Evolutionary conservation across 2,329 filamentous ascomycete species (phyloP).

Genomic region (Penicillium paneum): DNA sequence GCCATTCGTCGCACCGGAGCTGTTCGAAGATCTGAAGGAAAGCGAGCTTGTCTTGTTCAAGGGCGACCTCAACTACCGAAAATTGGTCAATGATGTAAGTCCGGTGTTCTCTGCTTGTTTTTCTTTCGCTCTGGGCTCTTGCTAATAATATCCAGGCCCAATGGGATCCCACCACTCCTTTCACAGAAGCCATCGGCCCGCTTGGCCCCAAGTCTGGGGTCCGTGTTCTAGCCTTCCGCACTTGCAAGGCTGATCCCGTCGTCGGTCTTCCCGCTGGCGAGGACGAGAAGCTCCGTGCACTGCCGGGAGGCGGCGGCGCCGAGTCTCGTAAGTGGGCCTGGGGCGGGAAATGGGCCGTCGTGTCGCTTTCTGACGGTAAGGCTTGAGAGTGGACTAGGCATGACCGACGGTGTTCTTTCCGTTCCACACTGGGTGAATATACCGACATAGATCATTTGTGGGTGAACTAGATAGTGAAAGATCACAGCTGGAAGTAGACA

Average conservation of each 20-base stretch:
- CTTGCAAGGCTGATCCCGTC: slow-evolving; percentile 94
- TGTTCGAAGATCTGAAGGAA: slow-evolving; percentile 74
- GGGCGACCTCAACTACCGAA: slow-evolving; percentile 94
- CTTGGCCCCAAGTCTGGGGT: slow-evolving; percentile 77
- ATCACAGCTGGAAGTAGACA: neutral
- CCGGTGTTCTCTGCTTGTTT: neutral
- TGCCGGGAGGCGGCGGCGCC: slow-evolving; percentile 67
- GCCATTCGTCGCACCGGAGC: slow-evolving; percentile 62
- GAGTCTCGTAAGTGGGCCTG: slow-evolving; percentile 83
- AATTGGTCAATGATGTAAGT: slow-evolving; percentile 82
- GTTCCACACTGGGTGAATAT: neutral
- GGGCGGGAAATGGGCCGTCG: slow-evolving; percentile 95
- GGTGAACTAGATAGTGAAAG: neutral
- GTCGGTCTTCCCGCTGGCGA: slow-evolving; percentile 78
- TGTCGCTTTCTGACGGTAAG: slow-evolving; percentile 75
- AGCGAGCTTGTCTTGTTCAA: slow-evolving; percentile 94
- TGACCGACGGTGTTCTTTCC: neutral
- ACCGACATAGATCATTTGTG: neutral
- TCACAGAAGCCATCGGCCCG: slow-evolving; percentile 78
- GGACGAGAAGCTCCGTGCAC: slow-evolving; percentile 73
- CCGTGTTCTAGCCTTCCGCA: slow-evolving; percentile 81
- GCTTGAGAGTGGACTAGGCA: slow-evolving; percentile 13
- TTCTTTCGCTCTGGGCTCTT: neutral
- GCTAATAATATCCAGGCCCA: slow-evolving; percentile 51
- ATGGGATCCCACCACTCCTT: slow-evolving; percentile 87